Conservation (phyloP, 805 yeast genomes). For the Saturnispora saitoi region DNA sequence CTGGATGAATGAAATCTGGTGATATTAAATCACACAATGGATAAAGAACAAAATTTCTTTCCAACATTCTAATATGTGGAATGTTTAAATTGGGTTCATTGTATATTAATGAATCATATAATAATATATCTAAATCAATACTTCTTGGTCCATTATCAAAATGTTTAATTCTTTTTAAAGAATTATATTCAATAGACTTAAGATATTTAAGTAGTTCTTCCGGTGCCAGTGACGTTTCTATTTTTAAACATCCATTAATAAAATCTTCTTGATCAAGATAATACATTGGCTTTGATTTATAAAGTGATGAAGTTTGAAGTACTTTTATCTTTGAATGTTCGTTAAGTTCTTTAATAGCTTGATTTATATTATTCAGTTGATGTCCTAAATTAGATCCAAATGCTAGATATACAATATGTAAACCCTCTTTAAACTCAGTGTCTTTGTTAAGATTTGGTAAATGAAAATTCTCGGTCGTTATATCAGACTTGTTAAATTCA, state of each 20-base stretch:
- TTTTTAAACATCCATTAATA: constrained; percentile 71
- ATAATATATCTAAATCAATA: constrained; percentile 79
- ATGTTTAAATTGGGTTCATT: constrained; percentile 54
- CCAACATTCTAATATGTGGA: constrained; percentile 86
- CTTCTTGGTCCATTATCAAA: constrained; percentile 89
- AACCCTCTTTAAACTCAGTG: constrained; percentile 8
- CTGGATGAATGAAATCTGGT: constrained; percentile 66
- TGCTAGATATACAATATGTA: constrained; percentile 63
- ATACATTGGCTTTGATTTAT: constrained; percentile 91
- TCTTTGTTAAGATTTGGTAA: constrained; percentile 27
- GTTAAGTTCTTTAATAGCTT: constrained; percentile 43
- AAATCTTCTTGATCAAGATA: constrained; percentile 71
- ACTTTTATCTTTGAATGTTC: constrained; percentile 34
- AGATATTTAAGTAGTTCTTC: constrained; percentile 48
- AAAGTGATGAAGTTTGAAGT: constrained; percentile 62
- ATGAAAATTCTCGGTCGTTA: constrained; percentile 14
- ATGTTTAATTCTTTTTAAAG: constrained; percentile 60
- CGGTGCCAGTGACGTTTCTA: constrained; percentile 58
- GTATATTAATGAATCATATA: constrained; percentile 54
- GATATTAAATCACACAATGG: constrained; percentile 80
- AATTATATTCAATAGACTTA: constrained; percentile 71
- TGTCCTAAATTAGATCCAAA: constrained; percentile 87
- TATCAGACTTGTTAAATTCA: constrained; percentile 16
- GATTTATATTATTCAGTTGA: constrained; percentile 49
- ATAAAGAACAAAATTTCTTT: constrained; percentile 79